phyloP scores from a whole-genome alignment of 2,329 filamentous ascomycete species.

The Apiospora arundinis region DNA sequence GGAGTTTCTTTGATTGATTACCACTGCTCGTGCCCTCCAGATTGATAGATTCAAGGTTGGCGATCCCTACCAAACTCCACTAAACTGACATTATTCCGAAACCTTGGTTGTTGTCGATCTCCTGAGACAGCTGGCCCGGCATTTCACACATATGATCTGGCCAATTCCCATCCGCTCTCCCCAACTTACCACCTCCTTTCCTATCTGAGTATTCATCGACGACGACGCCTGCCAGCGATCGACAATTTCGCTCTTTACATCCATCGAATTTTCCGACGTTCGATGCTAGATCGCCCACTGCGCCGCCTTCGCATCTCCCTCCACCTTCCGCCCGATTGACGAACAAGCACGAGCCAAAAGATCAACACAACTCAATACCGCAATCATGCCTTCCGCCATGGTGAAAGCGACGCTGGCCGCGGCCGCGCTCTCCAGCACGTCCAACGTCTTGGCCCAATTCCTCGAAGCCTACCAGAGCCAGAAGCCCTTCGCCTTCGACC shows the following conservation, averaged over 20 bases:
- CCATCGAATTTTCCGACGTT: background rate
- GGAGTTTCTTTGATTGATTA: background rate
- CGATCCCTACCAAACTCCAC: constrained; percentile 15
- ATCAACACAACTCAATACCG: background rate
- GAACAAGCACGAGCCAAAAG: background rate
- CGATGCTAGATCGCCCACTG: background rate
- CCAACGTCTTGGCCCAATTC: constrained; percentile 61
- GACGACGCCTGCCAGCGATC: background rate
- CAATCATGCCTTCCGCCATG: constrained; percentile 55
- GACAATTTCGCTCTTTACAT: background rate
- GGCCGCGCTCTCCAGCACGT: constrained; percentile 55
- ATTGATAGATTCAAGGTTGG: background rate
- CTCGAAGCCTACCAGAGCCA: constrained; percentile 55
- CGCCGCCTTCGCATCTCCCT: background rate
- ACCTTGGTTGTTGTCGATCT: background rate
- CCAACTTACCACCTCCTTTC: background rate
- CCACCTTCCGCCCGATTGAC: constrained; percentile 6
- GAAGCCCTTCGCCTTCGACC: constrained; percentile 52
- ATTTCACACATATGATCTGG: background rate
- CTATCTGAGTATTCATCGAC: constrained; percentile 16
- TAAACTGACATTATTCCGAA: constrained; percentile 19
- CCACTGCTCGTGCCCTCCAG: background rate
- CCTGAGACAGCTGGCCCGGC: background rate
- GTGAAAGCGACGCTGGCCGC: constrained; percentile 60
- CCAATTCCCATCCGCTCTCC: background rate